Base-by-base conservation (phyloP, 352 stramenopile genomes). In the Phytophthora hibernalis region DNA sequence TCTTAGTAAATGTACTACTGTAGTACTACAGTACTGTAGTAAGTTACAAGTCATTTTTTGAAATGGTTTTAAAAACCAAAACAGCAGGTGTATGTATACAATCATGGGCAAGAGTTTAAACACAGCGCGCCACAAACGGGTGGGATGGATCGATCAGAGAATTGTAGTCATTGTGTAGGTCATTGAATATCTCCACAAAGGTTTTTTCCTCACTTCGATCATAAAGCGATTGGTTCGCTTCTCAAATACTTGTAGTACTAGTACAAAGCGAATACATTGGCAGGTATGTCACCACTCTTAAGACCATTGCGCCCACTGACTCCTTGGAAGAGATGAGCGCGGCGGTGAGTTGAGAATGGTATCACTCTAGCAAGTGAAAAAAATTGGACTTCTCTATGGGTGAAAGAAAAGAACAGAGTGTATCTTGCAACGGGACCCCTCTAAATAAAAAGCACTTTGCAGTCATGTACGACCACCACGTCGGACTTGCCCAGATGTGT, bases 121-220 rank as follows among this genome's bases (percentile, higher is more conserved):
- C n/a, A n/a, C n/a, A n/a, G n/a, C n/a, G n/a, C n/a, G n/a, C n/a
- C n/a, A n/a, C n/a, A n/a, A n/a, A n/a, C n/a, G n/a, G n/a, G n/a
- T n/a, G n/a, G 5, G 5, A 20, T 24, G 24, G 54, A 90, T 91
- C 83, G 85, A 93, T 93, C 85, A 91, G 85, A 93, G 85, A 93
- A 93, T 93, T 93, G 85, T 93, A 93, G 85, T 93, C 85, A 85
- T 92, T 80, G 79, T 83, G 61, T 50, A 75, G 51, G 61, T 93
- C 84, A 80, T 90, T 59, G 77, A 85, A 71, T 64, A 81, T 83
- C 82, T 91, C 82, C 73, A 89, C 79, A 82, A 86, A 80, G 50
- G 72, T 79, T 84, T 84, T 47, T 88, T 90, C 84, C 73, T 91
- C 84, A 93, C 72, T 73, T 91, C 84, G 79, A 89, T 81, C 56